These are phyloP conservation scores for Neurospora sp. DNA, from an alignment of 495 filamentous ascomycete species.

Conservation along the genomic window DNA sequence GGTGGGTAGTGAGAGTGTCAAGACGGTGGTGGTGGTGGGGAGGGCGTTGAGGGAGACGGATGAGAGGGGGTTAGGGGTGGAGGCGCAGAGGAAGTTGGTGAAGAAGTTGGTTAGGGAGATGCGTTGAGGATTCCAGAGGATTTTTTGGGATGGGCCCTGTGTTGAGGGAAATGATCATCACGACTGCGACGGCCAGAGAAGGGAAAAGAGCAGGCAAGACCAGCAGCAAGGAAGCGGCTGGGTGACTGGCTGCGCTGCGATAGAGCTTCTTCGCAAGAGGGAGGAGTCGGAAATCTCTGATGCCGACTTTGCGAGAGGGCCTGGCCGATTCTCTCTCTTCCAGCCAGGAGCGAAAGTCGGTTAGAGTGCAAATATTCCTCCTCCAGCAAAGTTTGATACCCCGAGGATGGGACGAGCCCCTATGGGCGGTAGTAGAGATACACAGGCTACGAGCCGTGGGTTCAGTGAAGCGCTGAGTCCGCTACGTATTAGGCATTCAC, in stretches of 20 bases:
- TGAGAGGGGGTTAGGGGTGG: slow-evolving; percentile 49
- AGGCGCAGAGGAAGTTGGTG: slow-evolving; percentile 74
- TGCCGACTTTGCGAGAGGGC: not conserved
- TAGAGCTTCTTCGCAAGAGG: not conserved
- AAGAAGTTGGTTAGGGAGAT: slow-evolving; percentile 46
- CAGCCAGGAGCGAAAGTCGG: not conserved
- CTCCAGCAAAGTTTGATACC: not conserved
- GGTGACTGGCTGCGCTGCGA: not conserved
- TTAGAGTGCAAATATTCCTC: not conserved
- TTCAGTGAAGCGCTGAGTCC: not conserved
- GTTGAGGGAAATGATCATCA: not conserved
- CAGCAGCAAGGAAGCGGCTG: not conserved
- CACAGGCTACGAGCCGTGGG: not conserved
- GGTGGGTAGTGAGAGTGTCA: slow-evolving; percentile 64
- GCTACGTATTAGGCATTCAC: not conserved
- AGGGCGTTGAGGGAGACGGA: slow-evolving; percentile 70
- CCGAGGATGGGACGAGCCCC: not conserved
- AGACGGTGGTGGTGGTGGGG: slow-evolving; percentile 64
- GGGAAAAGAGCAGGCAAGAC: not conserved
- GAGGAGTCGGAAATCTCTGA: not conserved
- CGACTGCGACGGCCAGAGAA: not conserved
- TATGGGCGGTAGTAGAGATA: not conserved
- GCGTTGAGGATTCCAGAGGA: slow-evolving; percentile 17
- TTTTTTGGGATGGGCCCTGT: not conserved
- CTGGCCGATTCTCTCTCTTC: not conserved